These are phyloP conservation scores for Pseudocercospora fuligena DNA, from an alignment of 2,329 filamentous ascomycete genomes.

Conservation along the genomic window DNA sequence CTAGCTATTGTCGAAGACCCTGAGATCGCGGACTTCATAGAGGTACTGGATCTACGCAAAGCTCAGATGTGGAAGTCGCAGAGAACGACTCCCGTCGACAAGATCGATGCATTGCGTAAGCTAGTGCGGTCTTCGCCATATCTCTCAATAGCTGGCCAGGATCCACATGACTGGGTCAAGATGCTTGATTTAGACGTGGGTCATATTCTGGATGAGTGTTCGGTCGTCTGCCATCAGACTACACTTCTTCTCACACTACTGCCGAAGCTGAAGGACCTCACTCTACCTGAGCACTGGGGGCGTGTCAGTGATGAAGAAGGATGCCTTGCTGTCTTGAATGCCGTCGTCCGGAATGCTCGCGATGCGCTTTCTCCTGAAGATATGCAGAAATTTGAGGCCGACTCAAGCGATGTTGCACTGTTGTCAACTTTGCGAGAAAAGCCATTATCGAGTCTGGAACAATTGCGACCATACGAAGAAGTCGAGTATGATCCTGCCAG, in stretches of 20 bases:
- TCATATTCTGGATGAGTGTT: neutral
- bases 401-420: neutral
- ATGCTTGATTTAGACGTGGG: neutral
- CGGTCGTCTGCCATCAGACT: neutral
- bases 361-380: no score
- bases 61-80: neutral
- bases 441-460: constrained; percentile 14
- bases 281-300: neutral
- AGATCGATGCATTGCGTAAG: neutral
- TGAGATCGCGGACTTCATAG: neutral
- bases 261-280: neutral
- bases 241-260: constrained; percentile 5
- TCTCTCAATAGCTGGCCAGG: constrained; percentile 5
- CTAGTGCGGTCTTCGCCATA: neutral
- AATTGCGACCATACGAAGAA: constrained; percentile 6
- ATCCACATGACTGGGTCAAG: neutral
- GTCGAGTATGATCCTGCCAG: neutral
- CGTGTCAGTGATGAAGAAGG: neutral
- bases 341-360: neutral
- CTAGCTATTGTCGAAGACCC: constrained; percentile 4
- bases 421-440: neutral
- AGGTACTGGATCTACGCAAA: neutral
- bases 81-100: neutral
- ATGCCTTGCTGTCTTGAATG: neutral
- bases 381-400: no score